Base-by-base conservation (phyloP, 106 monocot species). In the Agapanthus africanus region DNA sequence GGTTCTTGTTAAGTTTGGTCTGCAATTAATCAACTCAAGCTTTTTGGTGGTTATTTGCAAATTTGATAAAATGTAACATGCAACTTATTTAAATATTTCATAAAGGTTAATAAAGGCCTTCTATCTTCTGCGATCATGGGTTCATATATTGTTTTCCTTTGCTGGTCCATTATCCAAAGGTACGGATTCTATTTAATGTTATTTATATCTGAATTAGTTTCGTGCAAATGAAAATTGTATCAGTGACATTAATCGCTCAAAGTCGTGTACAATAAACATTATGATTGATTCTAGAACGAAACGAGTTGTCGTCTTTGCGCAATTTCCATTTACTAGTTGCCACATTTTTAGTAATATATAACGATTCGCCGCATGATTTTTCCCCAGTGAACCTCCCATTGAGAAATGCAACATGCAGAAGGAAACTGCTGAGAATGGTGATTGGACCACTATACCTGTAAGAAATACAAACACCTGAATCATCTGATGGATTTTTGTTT, bases 81-180 rank as follows among this genome's bases (percentile, higher is more conserved):
- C 18, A 23, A 3, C 19, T 28, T 26, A 57, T 34, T 40, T 28
- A 22, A 63, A 23, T 44, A 44, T 47, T 19, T 59, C 18, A 3
- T 26, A 11, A 44, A 90, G 90, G 78, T 90, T 37, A 81, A 83
- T 68, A 69, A 44, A 54, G 90, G 90, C 63, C 86, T 90, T 76
- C 70, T 90, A 35, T 90, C 90, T 57, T 90, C 90, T 69, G 80
- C 70, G 15, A 83, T 90, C 25, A 86, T 90, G 90, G 70, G 86
- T 31, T 80, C 61, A 13, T 90, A 90, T 33, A 81, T 79, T 73
- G 83, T 86, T 32, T 90, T 80, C 54, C 86, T 90, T 50, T 90
- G 90, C 64, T 90, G 90, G 90, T 86, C 86, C 34, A 80, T 76
- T 37, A 83, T 90, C 50, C 83, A 81, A 56, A 90, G 90, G 90